Percentiles rank a stretch among this genome's conserved stretches.
Conservation (phyloP, 768 basidiomycete species). For the Suillus americanus region DNA sequence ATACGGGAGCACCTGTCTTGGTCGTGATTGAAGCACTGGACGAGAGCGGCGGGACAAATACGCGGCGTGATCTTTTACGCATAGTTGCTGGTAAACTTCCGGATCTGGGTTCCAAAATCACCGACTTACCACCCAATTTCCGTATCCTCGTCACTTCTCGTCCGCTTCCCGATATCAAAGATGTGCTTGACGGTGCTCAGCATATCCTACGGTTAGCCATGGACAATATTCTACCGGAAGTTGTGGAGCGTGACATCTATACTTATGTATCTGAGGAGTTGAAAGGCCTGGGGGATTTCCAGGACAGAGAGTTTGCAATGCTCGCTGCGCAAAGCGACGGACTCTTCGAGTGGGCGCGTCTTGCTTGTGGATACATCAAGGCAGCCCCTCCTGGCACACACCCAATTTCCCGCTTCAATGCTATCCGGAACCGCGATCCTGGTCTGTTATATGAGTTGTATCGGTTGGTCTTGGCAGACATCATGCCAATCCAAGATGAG, state of each 20-base stretch:
- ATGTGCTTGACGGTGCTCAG: background rate
- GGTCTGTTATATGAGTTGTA: slow-evolving; percentile 5
- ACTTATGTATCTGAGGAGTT: background rate
- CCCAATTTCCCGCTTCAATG: background rate
- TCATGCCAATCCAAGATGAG: background rate
- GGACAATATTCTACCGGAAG: slow-evolving; percentile 1
- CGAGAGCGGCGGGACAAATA: slow-evolving; percentile 8
- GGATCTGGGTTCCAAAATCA: background rate
- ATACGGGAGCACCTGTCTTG: slow-evolving; percentile 11
- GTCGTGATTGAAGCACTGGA: slow-evolving; percentile 28
- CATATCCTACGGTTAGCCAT: background rate
- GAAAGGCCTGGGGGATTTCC: background rate
- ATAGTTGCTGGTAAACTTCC: background rate
- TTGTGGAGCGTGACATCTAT: background rate
- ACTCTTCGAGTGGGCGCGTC: slow-evolving; percentile 5
- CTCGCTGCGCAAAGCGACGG: background rate
- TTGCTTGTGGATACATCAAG: slow-evolving; percentile 10
- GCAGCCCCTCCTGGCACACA: background rate
- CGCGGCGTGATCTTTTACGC: slow-evolving; percentile 13
- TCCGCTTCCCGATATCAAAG: slow-evolving; percentile 7
- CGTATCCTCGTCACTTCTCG: slow-evolving; percentile 9
- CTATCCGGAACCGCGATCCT: background rate
- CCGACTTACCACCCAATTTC: background rate
- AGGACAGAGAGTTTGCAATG: background rate
- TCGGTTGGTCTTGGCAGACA: background rate